These are phyloP conservation scores for Phytophthora kernoviae DNA, from an alignment of 352 stramenopile species.

Conservation along the genomic window DNA sequence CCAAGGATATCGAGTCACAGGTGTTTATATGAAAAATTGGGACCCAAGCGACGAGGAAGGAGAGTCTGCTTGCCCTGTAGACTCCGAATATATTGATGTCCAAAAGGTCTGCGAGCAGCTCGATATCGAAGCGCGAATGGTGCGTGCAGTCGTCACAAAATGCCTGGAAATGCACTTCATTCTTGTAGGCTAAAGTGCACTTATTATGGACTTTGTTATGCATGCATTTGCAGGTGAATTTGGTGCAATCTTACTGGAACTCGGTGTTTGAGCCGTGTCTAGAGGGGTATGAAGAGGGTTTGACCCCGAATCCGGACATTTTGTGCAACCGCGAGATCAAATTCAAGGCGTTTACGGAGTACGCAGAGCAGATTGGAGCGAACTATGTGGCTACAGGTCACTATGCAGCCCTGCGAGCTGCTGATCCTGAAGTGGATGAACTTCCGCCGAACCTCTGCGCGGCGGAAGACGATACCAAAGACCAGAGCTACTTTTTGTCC, in stretches of 20 bases:
- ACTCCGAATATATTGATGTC: conserved; percentile 94
- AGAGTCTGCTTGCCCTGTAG: conserved; percentile 79
- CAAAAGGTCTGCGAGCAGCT: conserved; percentile 92
- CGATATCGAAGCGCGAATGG: conserved; percentile 86
- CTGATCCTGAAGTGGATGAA: conserved; percentile 7
- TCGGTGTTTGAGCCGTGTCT: conserved; percentile 97
- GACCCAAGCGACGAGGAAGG: conserved; percentile 94
- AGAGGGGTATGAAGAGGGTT: conserved; percentile 80
- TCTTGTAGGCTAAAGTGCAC: background rate
- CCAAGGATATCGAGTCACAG: conserved; percentile 92
- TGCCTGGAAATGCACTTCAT: background rate
- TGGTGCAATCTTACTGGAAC: conserved; percentile 97
- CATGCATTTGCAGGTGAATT: conserved; percentile 61
- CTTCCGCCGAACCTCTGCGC: conserved; percentile 80
- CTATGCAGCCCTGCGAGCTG: conserved; percentile 86
- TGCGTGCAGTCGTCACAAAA: conserved; percentile 8
- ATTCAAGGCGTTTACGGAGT: conserved; percentile 97
- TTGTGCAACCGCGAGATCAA: conserved; percentile 99
- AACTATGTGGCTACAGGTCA: conserved; percentile 97
- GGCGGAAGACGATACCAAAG: conserved; percentile 90
- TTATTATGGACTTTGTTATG: conserved; percentile 7
- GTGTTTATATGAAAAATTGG: conserved; percentile 99
- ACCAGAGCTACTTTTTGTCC: conserved; percentile 98
- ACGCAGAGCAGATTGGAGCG: conserved; percentile 80
- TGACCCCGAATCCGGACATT: conserved; percentile 95